Evolutionary conservation across 140 eudicot species (phyloP), one percentile per base, ranked within the genome.

Genomic region (Bidens hawaiensis): DNA sequence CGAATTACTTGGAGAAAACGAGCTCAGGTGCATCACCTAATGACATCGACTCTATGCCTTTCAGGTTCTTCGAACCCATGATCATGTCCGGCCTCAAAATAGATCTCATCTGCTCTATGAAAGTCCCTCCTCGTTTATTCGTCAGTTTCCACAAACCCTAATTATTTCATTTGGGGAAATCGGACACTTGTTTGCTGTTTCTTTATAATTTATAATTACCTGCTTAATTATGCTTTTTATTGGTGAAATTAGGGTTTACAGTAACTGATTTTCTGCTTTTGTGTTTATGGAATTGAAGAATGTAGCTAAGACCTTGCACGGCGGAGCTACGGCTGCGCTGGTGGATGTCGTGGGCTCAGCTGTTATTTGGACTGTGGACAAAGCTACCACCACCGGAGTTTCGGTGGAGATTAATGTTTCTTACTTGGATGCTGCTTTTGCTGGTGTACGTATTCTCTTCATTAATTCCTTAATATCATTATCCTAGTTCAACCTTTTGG

Each of bases 391-490:
- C 2, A 68, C 83, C 6, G 96, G 98, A 9, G 96, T 87, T 57
- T 87, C 96, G 0, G 89, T 91, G 34, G 98, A 91, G 85, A 91
- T 91, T 49, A 91, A 85, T 24, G 96, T 91, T 58, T 87, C 98
- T 17, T 91, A 91, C 70, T 52, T 91, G 83, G 87, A 78, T 68
- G 91, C 91, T 70, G 98, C 95, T 64, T 70, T 57, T 68, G 81
- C 54, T 60, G 95, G 90, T 58, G 98, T 91, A 76, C 40, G 86
- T 71, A n/a, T 14, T 54, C 3, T 74, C 26, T 62, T 52, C 17
- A 9, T 59, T 19, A 6, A 10, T 36, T 10, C 1, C 41, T 34
- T 34, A 4, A 11, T 34, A 4, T 33, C 10, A 34, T 34, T 1
- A 34, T 9, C 12, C 12, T 34, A 34, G 12, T 34, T 34, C 41